Base-by-base conservation (phyloP, 208 protist species). In the Angomonas ambiguus region DNA sequence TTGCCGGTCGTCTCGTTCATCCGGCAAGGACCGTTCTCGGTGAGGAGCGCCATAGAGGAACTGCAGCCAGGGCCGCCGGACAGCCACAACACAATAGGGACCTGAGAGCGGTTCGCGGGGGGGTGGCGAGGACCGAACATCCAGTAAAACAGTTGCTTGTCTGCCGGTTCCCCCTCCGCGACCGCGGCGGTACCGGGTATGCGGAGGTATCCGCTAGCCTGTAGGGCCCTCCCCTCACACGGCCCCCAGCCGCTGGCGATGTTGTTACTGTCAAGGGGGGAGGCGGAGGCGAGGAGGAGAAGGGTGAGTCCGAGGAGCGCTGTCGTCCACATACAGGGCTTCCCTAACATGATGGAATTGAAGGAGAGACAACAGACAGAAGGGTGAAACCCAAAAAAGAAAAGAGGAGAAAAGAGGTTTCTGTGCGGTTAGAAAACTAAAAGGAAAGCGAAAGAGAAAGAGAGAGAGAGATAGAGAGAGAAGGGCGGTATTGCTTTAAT, bases 111-210 rank as follows among this genome's bases (percentile, higher is more conserved):
- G 48, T 67, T 76, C 18, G 65, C 57, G 1, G 87, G 78, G 33
- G 48, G 61, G 53, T 72, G 31, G 27, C 87, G 79, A 8, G 82
- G 76, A 20, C 77, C 77, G 61, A 97, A 96, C 51, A 85, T 67
- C 93, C 94, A 98, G 80, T 93, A 98, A 71, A 98, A 98, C 72
- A 80, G 80, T 62, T 91, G 75, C 67, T 89, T 84, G 55, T 68
- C 56, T 8, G 49, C 25, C 18, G 65, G 69, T 33, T 72, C 57
- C 8, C 58, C 63, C 31, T 65, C 63, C 20, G 20, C 34, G 5
- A 2, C 24, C 27, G 20, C 24, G 6, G 10, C 2, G 6, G 53
- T 59, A 35, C 74, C 79, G 57, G 85, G 75, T 61, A 94, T 85
- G 65, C 80, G 64, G 65, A 91, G 74, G 76, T 91, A 91, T 48